Evolutionary conservation across 495 filamentous ascomycete species (phyloP).

Genomic region (Neurospora sp.): DNA sequence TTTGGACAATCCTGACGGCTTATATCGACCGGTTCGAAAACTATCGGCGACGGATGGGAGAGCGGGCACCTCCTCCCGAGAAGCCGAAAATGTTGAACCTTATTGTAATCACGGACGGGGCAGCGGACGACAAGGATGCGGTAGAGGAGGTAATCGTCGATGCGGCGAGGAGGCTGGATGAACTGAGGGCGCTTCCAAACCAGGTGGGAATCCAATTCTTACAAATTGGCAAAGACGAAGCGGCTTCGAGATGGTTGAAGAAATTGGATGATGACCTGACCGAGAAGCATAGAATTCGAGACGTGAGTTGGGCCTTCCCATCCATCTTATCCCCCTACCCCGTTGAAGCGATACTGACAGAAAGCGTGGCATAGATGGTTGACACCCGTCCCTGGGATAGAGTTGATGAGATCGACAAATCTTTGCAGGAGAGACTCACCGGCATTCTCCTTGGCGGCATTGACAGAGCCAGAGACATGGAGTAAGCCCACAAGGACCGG

Average conservation of each 20-base stretch:
- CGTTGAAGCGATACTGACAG: background rate
- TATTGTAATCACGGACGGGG: conserved; percentile 77
- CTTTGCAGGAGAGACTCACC: conserved; percentile 4
- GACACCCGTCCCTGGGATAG: conserved; percentile 11
- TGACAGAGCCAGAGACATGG: background rate
- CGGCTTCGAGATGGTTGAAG: conserved; percentile 26
- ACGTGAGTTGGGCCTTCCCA: conserved; percentile 2
- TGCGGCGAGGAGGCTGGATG: conserved; percentile 57
- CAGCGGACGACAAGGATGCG: conserved; percentile 55
- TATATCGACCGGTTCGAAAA: conserved; percentile 34
- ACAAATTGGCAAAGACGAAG: conserved; percentile 64
- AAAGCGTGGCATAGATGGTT: conserved; percentile 3
- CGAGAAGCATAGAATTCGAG: conserved; percentile 1
- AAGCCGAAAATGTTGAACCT: conserved; percentile 68
- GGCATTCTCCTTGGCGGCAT: conserved; percentile 9
- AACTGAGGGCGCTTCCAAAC: conserved; percentile 55
- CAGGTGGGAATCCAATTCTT: conserved; percentile 88
- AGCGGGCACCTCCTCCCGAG: conserved; percentile 12
- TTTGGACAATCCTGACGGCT: conserved; percentile 54
- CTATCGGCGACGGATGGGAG: conserved; percentile 7
- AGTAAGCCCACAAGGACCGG: background rate
- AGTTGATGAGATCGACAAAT: conserved; percentile 2
- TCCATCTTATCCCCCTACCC: background rate
- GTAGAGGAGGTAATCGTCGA: conserved; percentile 52
- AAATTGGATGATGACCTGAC: conserved; percentile 7